Percentiles rank a stretch among this genome's conserved stretches.
These are phyloP conservation scores for Lecanicillium sp. DNA, from an alignment of 2,329 filamentous ascomycete genomes.

Conservation along the genomic window DNA sequence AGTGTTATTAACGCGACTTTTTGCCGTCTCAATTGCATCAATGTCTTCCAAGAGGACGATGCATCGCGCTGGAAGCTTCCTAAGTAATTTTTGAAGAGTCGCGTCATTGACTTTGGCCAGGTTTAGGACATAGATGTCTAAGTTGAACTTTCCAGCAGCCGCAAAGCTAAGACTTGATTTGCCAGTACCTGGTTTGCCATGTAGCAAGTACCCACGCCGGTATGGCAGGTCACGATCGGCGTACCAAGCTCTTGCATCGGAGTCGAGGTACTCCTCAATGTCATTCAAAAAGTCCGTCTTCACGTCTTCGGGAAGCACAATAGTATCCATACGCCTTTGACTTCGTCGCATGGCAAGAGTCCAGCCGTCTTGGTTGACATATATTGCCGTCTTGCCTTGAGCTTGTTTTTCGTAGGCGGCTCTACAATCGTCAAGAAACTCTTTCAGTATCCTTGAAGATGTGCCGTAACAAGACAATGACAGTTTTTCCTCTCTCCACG, in stretches of 20 bases:
- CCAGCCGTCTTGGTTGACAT: conserved; percentile 17
- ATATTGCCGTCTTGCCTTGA: conserved; percentile 21
- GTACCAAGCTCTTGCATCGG: conserved; percentile 21
- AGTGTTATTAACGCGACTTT: too few relatives aligned
- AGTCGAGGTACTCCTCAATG: conserved; percentile 27
- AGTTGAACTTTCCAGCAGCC: conserved; percentile 25
- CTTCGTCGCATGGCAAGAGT: conserved; percentile 13
- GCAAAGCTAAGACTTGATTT: conserved; percentile 30
- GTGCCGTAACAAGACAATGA: conserved; percentile 16
- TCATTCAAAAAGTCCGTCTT: conserved; percentile 20
- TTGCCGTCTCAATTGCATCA: too few relatives aligned
- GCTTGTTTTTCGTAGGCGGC: conserved; percentile 19
- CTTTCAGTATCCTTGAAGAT: conserved; percentile 16
- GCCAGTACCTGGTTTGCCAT: conserved; percentile 31
- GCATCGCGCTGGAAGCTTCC: conserved; percentile 23
- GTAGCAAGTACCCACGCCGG: conserved; percentile 29
- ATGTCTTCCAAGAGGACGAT: conserved; percentile 32
- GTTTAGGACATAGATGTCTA: conserved; percentile 28
- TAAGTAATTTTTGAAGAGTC: conserved; percentile 22
- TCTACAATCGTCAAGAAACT: conserved; percentile 21
- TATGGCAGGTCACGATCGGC: conserved; percentile 20
- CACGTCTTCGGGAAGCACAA: conserved; percentile 11
- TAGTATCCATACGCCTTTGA: conserved; percentile 15
- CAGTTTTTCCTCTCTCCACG: conserved; percentile 13
- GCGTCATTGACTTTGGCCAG: conserved; percentile 21